Conservation (phyloP, 257 asterid species). For the Verbena officinalis region DNA sequence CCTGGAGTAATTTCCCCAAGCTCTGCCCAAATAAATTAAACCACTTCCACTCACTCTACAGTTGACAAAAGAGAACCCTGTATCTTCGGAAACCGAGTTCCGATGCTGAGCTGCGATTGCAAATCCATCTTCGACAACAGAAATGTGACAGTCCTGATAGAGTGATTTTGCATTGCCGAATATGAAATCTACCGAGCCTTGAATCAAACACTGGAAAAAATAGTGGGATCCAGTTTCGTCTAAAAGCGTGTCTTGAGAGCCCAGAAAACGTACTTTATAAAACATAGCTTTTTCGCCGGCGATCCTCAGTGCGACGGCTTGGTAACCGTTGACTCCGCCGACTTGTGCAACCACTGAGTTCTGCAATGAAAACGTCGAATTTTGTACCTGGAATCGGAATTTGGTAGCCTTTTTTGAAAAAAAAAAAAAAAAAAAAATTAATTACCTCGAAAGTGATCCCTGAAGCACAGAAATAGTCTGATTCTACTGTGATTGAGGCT, state of each 20-base stretch:
- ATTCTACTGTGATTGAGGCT: slow-evolving; percentile 66
- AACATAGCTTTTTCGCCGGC: slow-evolving; percentile 70
- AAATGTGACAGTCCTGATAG: slow-evolving; percentile 60
- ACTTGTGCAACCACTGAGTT: slow-evolving; percentile 46
- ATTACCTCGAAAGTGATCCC: slow-evolving; percentile 72
- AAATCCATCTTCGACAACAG: slow-evolving; percentile 42
- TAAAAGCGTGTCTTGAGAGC: slow-evolving; percentile 79
- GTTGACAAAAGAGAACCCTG: slow-evolving; percentile 78
- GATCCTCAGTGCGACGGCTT: slow-evolving; percentile 80
- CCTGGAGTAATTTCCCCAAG: slow-evolving; percentile 77
- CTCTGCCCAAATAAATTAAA: slow-evolving; percentile 59
- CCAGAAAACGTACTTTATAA: slow-evolving; percentile 61
- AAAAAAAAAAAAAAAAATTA: too few relatives aligned
- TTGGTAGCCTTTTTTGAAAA: too few relatives aligned
- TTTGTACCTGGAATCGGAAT: background rate
- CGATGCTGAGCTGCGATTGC: slow-evolving; percentile 85
- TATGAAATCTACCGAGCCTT: slow-evolving; percentile 79
- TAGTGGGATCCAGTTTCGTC: slow-evolving; percentile 70
- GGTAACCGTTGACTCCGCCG: slow-evolving; percentile 49
- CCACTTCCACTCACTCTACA: slow-evolving; percentile 63
- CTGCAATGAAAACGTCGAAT: slow-evolving; percentile 35
- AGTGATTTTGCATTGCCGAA: slow-evolving; percentile 76
- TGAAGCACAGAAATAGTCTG: slow-evolving; percentile 77
- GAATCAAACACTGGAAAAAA: slow-evolving; percentile 61
- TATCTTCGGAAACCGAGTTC: slow-evolving; percentile 48